Evolutionary conservation across 352 stramenopile species (phyloP).

Genomic region (Phytophthora cactorum): DNA sequence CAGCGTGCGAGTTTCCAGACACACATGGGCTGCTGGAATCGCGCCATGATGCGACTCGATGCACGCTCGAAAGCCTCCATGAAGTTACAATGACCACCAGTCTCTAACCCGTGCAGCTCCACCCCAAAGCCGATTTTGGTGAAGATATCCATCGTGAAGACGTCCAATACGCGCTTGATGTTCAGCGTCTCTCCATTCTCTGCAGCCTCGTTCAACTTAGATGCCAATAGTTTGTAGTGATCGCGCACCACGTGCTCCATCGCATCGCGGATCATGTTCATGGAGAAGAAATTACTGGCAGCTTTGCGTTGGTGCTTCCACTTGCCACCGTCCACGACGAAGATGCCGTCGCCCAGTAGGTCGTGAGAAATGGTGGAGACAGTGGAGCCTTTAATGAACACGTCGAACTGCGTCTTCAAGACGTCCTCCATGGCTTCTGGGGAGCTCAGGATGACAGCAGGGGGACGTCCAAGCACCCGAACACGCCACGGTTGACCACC

Average conservation of each 20-base stretch:
- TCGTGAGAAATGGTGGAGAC: slow-evolving; percentile 48
- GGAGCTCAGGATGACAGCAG: slow-evolving; percentile 48
- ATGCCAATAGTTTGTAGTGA: too few relatives aligned
- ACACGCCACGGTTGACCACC: slow-evolving; percentile 44
- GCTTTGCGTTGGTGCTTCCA: slow-evolving; percentile 86
- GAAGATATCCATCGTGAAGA: slow-evolving; percentile 78
- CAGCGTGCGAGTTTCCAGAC: slow-evolving; percentile 46
- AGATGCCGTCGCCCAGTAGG: slow-evolving; percentile 16
- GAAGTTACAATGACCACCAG: slow-evolving; percentile 34
- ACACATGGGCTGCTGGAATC: slow-evolving; percentile 44
- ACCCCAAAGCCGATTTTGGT: slow-evolving; percentile 76
- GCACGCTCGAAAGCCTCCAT: slow-evolving; percentile 48
- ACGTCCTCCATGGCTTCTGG: slow-evolving; percentile 60
- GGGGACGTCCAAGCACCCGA: slow-evolving; percentile 39
- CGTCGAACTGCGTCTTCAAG: slow-evolving; percentile 31
- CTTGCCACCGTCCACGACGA: slow-evolving; percentile 56
- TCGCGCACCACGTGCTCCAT: slow-evolving; percentile 46
- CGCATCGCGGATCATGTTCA: slow-evolving; percentile 54
- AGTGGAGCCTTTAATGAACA: slow-evolving; percentile 63
- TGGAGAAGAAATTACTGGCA: slow-evolving; percentile 90
- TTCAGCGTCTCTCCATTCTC: slow-evolving; percentile 34
- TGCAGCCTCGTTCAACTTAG: slow-evolving; percentile 2
- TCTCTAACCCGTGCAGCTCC: slow-evolving; percentile 49
- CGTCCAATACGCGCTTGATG: slow-evolving; percentile 59
- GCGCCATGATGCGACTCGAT: slow-evolving; percentile 38